phyloP scores from a whole-genome alignment of 2,329 filamentous ascomycete species.

The Ceratocystis eucalypticola region DNA sequence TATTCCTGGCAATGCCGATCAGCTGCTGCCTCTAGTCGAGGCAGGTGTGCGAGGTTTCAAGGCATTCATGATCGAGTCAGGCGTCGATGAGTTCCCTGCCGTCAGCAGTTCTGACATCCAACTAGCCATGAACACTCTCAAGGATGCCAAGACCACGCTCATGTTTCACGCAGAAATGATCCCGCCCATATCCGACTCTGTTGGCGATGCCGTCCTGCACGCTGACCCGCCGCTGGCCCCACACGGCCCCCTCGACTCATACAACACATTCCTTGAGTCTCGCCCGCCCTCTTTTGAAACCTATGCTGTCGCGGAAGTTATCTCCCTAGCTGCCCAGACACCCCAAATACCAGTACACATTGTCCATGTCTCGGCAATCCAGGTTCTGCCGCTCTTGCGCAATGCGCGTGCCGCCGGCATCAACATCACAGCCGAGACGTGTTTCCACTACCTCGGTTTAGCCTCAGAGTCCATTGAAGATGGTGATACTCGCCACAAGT shows the following conservation, averaged over 20 bases:
- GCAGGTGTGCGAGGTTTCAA: conserved; percentile 92
- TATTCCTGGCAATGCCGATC: conserved; percentile 71
- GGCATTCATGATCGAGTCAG: conserved; percentile 92
- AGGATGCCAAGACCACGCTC: conserved; percentile 70
- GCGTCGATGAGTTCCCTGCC: conserved; percentile 91
- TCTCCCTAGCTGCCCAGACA: conserved; percentile 66
- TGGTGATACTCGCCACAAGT: conserved; percentile 87
- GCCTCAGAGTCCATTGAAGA: conserved; percentile 68
- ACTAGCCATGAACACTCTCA: conserved; percentile 66
- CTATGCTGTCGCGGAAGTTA: conserved; percentile 74
- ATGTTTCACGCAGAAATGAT: conserved; percentile 99
- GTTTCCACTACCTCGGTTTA: conserved; percentile 85
- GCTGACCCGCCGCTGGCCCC: conserved; percentile 58
- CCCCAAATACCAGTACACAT: conserved; percentile 81
- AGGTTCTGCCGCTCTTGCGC: conserved; percentile 70
- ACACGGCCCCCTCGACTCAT: conserved; percentile 58
- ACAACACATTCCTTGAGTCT: conserved; percentile 83
- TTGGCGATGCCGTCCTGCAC: conserved; percentile 60
- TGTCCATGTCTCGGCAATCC: conserved; percentile 79
- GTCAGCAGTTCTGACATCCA: conserved; percentile 68
- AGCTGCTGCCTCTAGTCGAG: conserved; percentile 68
- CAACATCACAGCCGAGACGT: conserved; percentile 86
- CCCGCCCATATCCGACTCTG: conserved; percentile 67
- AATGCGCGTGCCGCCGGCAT: conserved; percentile 58
- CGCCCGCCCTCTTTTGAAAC: conserved; percentile 84